Evolutionary conservation across 108 stramenopile species (phyloP).

Genomic region (Cyclotella atomus): DNA sequence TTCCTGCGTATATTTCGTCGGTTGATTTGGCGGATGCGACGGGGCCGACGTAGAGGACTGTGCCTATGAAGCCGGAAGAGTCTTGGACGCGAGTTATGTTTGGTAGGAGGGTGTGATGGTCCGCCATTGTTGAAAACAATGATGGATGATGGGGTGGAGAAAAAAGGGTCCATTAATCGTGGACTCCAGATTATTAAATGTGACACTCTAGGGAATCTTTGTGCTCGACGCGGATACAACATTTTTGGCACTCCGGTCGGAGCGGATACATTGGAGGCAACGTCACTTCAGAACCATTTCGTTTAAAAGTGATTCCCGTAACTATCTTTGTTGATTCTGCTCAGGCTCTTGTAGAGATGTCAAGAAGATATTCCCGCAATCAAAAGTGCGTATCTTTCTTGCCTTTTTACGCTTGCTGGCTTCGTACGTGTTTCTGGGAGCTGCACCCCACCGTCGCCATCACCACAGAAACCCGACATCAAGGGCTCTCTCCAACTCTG

Average conservation of each 20-base stretch:
- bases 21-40: conserved; percentile 86
- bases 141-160: neutral
- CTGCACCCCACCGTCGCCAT: neutral
- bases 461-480: neutral
- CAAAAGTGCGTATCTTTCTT: neutral
- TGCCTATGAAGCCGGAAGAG: conserved; percentile 81
- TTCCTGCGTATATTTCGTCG: conserved; percentile 80
- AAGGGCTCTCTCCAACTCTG: neutral
- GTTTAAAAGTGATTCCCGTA: neutral
- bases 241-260: too few relatives aligned
- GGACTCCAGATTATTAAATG: conserved; percentile 14
- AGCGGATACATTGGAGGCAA: too few relatives aligned
- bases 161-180: neutral
- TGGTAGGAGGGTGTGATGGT: conserved; percentile 22
- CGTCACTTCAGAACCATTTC: conserved; percentile 1
- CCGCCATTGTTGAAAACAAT: neutral
- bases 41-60: conserved; percentile 86
- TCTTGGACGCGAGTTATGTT: conserved; percentile 82
- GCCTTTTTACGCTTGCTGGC: too few relatives aligned
- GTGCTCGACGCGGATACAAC: too few relatives aligned
- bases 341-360: too few relatives aligned
- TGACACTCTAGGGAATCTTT: too few relatives aligned
- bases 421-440: neutral
- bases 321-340: too few relatives aligned
- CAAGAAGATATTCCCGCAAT: neutral